Conservation (phyloP, 129 eudicot species). For the Tagetes erecta region DNA sequence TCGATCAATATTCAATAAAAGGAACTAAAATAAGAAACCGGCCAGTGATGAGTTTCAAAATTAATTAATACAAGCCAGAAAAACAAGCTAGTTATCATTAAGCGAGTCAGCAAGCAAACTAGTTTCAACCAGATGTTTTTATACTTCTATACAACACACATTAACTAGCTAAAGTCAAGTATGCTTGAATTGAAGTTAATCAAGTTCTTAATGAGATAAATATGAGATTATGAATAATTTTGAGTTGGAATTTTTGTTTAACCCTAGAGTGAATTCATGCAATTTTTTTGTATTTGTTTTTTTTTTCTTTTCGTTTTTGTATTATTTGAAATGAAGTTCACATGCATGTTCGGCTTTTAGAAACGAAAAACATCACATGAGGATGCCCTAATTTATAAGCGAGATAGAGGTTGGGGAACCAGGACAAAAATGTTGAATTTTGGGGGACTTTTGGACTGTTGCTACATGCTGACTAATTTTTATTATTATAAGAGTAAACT, state of each 20-base stretch:
- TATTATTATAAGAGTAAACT: not conserved
- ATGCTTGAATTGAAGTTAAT: not conserved
- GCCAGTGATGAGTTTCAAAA: not conserved
- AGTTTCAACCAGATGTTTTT: not conserved
- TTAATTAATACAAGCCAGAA: not conserved
- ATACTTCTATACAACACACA: not conserved
- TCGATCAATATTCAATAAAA: not conserved
- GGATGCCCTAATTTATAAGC: not conserved
- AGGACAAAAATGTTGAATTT: constrained; percentile 35
- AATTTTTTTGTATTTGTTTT: not conserved
- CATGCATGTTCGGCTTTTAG: not conserved
- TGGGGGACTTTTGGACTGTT: constrained; percentile 35
- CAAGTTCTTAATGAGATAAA: not conserved
- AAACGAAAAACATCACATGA: constrained; percentile 3
- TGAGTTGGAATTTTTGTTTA: not conserved
- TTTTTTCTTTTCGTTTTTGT: not conserved
- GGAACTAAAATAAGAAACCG: not conserved
- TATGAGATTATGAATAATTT: not conserved
- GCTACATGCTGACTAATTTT: not conserved
- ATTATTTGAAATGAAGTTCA: not conserved
- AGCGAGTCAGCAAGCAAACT: not conserved
- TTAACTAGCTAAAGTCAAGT: not conserved
- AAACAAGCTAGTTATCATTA: not conserved
- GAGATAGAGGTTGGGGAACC: constrained; percentile 30
- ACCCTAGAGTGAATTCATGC: not conserved